Evolutionary conservation across 345 rosid genomes (phyloP).

Genomic region (Eucalyptus erythrocorys): DNA sequence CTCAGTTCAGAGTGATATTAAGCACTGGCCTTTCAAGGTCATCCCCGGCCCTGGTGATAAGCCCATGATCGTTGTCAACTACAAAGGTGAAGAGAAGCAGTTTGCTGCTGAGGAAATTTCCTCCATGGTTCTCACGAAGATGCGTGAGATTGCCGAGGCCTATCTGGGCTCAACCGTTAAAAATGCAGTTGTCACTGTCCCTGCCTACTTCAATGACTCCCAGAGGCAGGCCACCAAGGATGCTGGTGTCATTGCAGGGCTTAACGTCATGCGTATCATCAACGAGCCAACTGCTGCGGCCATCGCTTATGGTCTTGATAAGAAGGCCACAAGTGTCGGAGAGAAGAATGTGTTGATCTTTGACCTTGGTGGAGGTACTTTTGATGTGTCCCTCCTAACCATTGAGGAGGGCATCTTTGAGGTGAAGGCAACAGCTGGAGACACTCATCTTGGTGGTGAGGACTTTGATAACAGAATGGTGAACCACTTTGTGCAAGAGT

Average conservation of each 20-base stretch:
- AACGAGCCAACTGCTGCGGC: conserved; percentile 10
- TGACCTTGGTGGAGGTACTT: not conserved
- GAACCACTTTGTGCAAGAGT: conserved; percentile 34
- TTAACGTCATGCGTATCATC: conserved; percentile 6
- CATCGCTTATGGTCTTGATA: conserved; percentile 7
- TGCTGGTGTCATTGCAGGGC: conserved; percentile 16
- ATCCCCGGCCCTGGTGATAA: conserved; percentile 6
- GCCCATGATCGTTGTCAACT: conserved; percentile 13
- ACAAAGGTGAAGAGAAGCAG: conserved; percentile 20
- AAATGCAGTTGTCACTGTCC: conserved; percentile 13
- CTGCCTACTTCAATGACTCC: conserved; percentile 13
- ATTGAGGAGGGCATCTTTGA: conserved; percentile 15
- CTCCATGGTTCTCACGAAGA: conserved; percentile 14
- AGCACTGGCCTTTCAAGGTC: conserved; percentile 24
- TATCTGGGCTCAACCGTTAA: conserved; percentile 2
- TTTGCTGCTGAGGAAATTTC: conserved; percentile 13
- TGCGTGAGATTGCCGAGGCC: conserved; percentile 16
- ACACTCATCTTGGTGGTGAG: conserved; percentile 16
- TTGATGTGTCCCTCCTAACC: conserved; percentile 14
- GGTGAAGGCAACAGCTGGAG: conserved; percentile 16
- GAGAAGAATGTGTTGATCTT: conserved; percentile 15
- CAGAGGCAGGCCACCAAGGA: conserved; percentile 14
- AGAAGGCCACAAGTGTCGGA: not conserved
- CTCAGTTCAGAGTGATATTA: conserved; percentile 15
- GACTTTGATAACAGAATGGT: conserved; percentile 25